Percentiles rank a stretch among this genome's conserved stretches.
These are phyloP conservation scores for Aureoboletus auriporus DNA, from an alignment of 768 basidiomycete species.

Conservation along the genomic window DNA sequence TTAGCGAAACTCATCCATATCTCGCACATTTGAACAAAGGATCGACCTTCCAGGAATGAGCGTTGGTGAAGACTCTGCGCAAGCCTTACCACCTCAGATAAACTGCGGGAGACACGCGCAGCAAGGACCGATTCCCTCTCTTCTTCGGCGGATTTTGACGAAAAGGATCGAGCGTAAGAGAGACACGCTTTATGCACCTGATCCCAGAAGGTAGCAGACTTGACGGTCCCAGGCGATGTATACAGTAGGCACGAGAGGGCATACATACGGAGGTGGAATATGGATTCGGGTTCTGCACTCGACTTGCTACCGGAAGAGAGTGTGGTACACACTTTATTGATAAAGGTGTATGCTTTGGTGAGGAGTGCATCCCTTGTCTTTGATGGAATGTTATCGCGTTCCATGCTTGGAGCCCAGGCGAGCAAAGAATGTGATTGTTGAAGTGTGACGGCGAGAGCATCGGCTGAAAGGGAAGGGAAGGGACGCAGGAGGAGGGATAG, in stretches of 20 bases:
- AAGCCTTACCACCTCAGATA: conserved; percentile 39
- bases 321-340: conserved; percentile 34
- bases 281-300: conserved; percentile 13
- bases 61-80: conserved; percentile 36
- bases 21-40: conserved; percentile 65
- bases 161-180: conserved; percentile 24
- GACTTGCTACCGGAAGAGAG: conserved; percentile 29
- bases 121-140: conserved; percentile 27
- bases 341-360: conserved; percentile 53
- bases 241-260: conserved; percentile 45
- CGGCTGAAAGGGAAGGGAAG: conserved; percentile 15
- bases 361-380: conserved; percentile 58
- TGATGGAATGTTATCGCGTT: conserved; percentile 33
- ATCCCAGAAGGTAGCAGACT: conserved; percentile 64
- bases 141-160: conserved; percentile 8
- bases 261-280: conserved; percentile 39
- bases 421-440: conserved; percentile 36
- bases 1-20: conserved; percentile 68
- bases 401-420: conserved; percentile 48
- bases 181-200: conserved; percentile 52
- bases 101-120: conserved; percentile 39
- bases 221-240: conserved; percentile 44
- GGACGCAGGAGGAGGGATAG: conserved; percentile 24
- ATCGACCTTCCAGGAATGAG: conserved; percentile 44
- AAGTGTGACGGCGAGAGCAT: conserved; percentile 30